Conservation (phyloP, 495 filamentous ascomycete genomes). For the Neurospora pannonica region DNA sequence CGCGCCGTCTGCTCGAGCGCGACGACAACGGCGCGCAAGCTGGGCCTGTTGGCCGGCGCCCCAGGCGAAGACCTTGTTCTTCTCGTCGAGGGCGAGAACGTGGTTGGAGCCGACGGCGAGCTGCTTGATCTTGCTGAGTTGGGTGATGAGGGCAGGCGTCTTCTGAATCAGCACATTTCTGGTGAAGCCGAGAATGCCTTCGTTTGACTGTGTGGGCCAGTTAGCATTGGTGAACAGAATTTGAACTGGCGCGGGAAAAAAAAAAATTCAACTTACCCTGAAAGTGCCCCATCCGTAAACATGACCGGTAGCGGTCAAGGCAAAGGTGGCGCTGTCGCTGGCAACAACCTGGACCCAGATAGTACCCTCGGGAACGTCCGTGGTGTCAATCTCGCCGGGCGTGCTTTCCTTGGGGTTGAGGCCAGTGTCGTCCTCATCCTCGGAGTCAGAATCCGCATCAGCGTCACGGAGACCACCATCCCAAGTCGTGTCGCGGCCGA, state of each 20-base stretch:
- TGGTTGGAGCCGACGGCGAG: conserved; percentile 62
- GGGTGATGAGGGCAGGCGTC: conserved; percentile 26
- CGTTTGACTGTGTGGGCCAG: conserved; percentile 25
- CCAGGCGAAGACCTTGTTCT: conserved; percentile 60
- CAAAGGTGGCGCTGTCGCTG: conserved; percentile 55
- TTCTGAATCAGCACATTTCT: conserved; percentile 22
- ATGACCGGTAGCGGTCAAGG: conserved; percentile 50
- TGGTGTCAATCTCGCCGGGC: conserved; percentile 40
- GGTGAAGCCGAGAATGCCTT: conserved; percentile 65
- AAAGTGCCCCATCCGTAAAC: conserved; percentile 69
- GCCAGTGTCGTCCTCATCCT: conserved; percentile 30
- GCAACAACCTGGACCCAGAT: conserved; percentile 53
- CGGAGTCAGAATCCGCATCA: conserved; percentile 35
- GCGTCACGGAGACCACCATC: conserved; percentile 51
- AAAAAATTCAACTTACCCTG: conserved; percentile 33
- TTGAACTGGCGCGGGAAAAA: not conserved
- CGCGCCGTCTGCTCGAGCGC: too few relatives aligned
- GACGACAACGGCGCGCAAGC: conserved; percentile 61
- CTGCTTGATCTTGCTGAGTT: conserved; percentile 52
- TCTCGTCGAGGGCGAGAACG: conserved; percentile 56
- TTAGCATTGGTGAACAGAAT: conserved; percentile 7
- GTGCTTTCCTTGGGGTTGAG: conserved; percentile 56
- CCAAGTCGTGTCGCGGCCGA: conserved; percentile 53
- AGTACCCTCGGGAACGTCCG: conserved; percentile 38
- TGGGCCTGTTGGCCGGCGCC: conserved; percentile 65